phyloP scores from a whole-genome alignment of 176 grass and related monocot genomes.

The bread wheat (Triticum aestivum) region IWGSC_CS_RefSeq_v2.1 NC_057802.1:49100506-49101005 shows the following conservation, averaged over 20 bases:
- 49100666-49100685: not conserved
- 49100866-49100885: slow-evolving; percentile 34
- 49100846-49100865: slow-evolving; percentile 35
- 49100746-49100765: slow-evolving; percentile 62
- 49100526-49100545: not conserved
- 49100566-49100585: not conserved
- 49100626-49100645: not conserved
- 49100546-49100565: not conserved
- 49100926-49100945: not conserved
- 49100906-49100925: not conserved
- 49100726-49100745: slow-evolving; percentile 20
- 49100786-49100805: slow-evolving; percentile 51
- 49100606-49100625: not conserved
- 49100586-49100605: not conserved
- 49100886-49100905: not conserved
- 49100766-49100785: slow-evolving; percentile 72
- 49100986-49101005: not conserved
- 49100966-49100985: not conserved
- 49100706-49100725: not conserved
- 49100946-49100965: not conserved
- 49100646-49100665: not conserved
- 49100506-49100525: no score
- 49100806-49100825: slow-evolving; percentile 57
- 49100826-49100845: slow-evolving; percentile 50
- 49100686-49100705: not conserved